Evolutionary conservation across 192 early-diverging fungal species (phyloP).

Genomic region (Funneliformis mosseae): DNA sequence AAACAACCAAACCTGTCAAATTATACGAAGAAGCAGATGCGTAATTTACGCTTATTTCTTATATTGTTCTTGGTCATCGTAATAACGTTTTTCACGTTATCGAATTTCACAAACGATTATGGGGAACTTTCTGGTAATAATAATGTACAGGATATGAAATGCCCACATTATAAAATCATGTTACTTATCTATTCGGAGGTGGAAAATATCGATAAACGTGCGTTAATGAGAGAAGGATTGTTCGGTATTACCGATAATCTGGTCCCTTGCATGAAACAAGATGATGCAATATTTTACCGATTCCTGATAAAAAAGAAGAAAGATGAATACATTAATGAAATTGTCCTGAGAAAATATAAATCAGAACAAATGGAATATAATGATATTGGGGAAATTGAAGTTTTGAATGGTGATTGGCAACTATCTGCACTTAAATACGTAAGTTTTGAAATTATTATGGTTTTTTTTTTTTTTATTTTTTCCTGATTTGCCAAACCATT

Average conservation of each 20-base stretch:
- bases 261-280: conserved; percentile 50
- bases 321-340: neutral
- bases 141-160: neutral
- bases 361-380: conserved; percentile 58
- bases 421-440: conserved; percentile 37
- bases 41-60: neutral
- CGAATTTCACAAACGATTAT: too few relatives aligned
- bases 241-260: conserved; percentile 61
- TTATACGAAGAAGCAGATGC: neutral
- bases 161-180: conserved; percentile 45
- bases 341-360: conserved; percentile 36
- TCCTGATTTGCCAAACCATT: neutral
- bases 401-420: conserved; percentile 27
- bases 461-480: neutral
- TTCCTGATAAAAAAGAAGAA: conserved; percentile 44
- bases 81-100: neutral
- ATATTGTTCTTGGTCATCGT: neutral
- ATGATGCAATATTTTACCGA: conserved; percentile 47
- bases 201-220: conserved; percentile 43
- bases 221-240: conserved; percentile 51
- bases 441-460: neutral
- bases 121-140: neutral
- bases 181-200: conserved; percentile 51
- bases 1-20: neutral
- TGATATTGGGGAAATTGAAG: conserved; percentile 41